Percentiles rank a stretch among this genome's conserved stretches.
Conservation (phyloP, 2,329 filamentous ascomycete genomes). For the Cladorrhinum sp. region DNA sequence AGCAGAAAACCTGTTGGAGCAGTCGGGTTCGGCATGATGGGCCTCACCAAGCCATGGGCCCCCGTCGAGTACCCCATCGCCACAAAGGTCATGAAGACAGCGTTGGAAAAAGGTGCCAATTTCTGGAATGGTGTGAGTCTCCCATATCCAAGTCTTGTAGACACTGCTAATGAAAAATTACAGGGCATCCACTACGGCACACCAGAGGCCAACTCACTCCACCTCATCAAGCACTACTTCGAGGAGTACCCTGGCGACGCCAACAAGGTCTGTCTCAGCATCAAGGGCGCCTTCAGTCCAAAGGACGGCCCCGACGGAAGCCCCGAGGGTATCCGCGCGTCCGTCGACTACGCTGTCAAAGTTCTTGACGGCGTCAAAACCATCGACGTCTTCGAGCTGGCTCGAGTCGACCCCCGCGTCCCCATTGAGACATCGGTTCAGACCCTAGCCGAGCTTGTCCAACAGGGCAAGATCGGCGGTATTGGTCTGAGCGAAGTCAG, state of each 20-base stretch:
- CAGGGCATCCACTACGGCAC: no score
- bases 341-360: constrained; percentile 39
- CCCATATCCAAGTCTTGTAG: constrained; percentile 41
- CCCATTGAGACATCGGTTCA: constrained; percentile 40
- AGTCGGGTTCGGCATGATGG: constrained; percentile 20
- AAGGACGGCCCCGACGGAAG: constrained; percentile 39
- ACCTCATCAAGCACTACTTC: constrained; percentile 60
- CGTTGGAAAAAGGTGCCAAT: constrained; percentile 14
- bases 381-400: constrained; percentile 55
- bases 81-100: constrained; percentile 49
- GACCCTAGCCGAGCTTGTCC: constrained; percentile 37
- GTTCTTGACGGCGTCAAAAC: constrained; percentile 3
- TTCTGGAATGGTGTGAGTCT: constrained; percentile 35
- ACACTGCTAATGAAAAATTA: no score
- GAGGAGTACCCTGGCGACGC: constrained; percentile 44
- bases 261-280: constrained; percentile 47
- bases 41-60: constrained; percentile 8
- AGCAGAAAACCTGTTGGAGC: no score
- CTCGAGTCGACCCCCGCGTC: constrained; percentile 38
- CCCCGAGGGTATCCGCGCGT: constrained; percentile 45
- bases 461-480: constrained; percentile 27
- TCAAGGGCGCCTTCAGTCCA: constrained; percentile 33
- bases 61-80: constrained; percentile 43
- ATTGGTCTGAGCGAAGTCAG: constrained; percentile 21
- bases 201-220: constrained; percentile 49